Conservation (phyloP, 2,329 filamentous ascomycete species). For the Pseudogymnoascus sp. region DNA sequence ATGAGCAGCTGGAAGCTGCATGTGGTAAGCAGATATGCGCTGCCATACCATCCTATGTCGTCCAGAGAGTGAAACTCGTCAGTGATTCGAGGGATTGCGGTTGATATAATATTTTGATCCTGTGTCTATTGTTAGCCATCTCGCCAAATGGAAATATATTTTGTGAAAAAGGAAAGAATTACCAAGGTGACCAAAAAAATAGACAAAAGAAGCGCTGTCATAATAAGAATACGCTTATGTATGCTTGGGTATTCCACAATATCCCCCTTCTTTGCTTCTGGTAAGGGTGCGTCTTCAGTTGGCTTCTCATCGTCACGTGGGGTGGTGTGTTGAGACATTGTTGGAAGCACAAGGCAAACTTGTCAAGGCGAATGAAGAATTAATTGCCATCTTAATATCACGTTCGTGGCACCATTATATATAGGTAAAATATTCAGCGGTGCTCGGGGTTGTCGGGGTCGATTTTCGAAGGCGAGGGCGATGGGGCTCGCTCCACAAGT, state of each 20-base stretch:
- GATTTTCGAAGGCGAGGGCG: not conserved
- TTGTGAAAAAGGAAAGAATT: conserved; percentile 9
- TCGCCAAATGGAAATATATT: too few species aligned
- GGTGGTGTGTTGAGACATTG: conserved; percentile 8
- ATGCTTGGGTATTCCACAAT: conserved; percentile 16
- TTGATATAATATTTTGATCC: conserved; percentile 25
- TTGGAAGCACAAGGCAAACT: conserved; percentile 8
- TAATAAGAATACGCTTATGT: conserved; percentile 21
- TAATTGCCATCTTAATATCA: not conserved
- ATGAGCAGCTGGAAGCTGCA: conserved; percentile 21
- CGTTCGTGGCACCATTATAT: not conserved
- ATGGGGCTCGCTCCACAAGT: not conserved
- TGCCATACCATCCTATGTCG: conserved; percentile 33
- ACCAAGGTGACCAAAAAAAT: conserved; percentile 24
- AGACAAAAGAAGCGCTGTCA: conserved; percentile 21
- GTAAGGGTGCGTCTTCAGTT: not conserved
- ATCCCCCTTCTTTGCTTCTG: conserved; percentile 3
- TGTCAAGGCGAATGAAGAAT: not conserved
- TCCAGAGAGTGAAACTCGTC: conserved; percentile 20
- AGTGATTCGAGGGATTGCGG: conserved; percentile 20
- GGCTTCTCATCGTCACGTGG: conserved; percentile 15
- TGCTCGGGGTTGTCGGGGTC: not conserved
- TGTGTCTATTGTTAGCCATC: conserved; percentile 1
- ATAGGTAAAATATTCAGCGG: not conserved
- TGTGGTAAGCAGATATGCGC: conserved; percentile 30